Base-by-base conservation (phyloP, 192 early-diverging fungal species). In the Spizellomyces sp. region DNA sequence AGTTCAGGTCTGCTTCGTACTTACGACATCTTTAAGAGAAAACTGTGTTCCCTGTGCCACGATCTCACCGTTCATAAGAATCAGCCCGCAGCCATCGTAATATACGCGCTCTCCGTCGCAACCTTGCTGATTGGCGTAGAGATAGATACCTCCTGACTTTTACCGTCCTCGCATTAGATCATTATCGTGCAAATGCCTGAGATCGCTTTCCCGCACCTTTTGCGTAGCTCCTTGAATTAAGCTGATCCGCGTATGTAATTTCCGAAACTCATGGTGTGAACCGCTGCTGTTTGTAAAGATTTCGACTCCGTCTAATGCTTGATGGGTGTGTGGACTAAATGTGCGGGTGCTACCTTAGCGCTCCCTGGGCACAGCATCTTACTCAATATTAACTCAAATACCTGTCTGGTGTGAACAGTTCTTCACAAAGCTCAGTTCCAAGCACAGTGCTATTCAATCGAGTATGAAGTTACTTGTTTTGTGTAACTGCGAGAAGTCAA, bases 71-170 rank as follows among this genome's bases (percentile, higher is more conserved):
- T 99, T 99, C 19, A 93, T 84, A 15, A 91, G 77, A 71, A 99
- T 92, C 84, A 99, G 81, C 0, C 92, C 86, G 50, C 91, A 91
- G 12, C 96, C 98, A 67, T 99, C 98, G 63, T 98, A 99, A 80
- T 99, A 99, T 22, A 98, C 80, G 19, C 98, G 89, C 75, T 99
- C 98, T 41, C 95, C 98, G 69, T 99, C 98, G 69, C 98, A 99
- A 0, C 98, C 98, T 75, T 93, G 87, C 71, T 97, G 96, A 77
- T 99, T 99, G 8, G 96, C 79, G 66, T 99, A 99, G 41, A 98
- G 71, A 71, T 99, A 99, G 8, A 95, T 82, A 21, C 98, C 98
- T 69, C 98, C 98, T 42, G 88, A 89, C 86, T 91, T 60, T 22
- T 36, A 36, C 27, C 27, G 27, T 36, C 27, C 3, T 36, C 27